These are phyloP conservation scores for Candida freyschussii DNA, from an alignment of 1,139 yeast species.

Conservation along the genomic window DNA sequence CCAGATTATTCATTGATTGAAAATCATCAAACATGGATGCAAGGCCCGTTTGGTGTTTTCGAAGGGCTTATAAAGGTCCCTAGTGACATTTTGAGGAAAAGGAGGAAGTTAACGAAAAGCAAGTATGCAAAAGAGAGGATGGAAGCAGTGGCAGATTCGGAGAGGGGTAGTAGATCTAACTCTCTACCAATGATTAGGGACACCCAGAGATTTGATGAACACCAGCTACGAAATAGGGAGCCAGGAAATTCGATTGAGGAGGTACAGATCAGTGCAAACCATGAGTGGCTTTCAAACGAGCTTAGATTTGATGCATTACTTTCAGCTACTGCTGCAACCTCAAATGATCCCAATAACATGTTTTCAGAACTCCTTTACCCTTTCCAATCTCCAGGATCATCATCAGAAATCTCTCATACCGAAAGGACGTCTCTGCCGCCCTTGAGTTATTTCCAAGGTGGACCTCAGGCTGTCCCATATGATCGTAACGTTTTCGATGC, in stretches of 20 bases:
- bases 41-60: constrained; percentile 87
- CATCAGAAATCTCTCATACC: background rate
- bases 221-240: constrained; percentile 7
- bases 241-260: constrained; percentile 19
- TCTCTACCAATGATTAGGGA: too few species aligned
- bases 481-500: constrained; percentile 26
- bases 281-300: constrained; percentile 66
- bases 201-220: background rate
- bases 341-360: constrained; percentile 48
- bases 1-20: constrained; percentile 40
- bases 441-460: constrained; percentile 1
- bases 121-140: constrained; percentile 18
- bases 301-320: constrained; percentile 65
- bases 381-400: constrained; percentile 6
- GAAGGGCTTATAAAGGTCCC: constrained; percentile 27
- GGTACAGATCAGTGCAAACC: constrained; percentile 26
- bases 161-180: constrained; percentile 12
- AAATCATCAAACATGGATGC: constrained; percentile 47
- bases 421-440: background rate
- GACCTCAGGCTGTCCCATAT: constrained; percentile 13
- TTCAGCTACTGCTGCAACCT: constrained; percentile 63
- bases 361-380: constrained; percentile 49
- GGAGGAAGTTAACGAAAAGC: constrained; percentile 25
- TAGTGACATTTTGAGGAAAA: constrained; percentile 22
- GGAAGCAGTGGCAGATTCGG: constrained; percentile 3